Evolutionary conservation across 1,284 basidiomycete genomes (phyloP).

Genomic region (Gymnopus androsaceus): DNA sequence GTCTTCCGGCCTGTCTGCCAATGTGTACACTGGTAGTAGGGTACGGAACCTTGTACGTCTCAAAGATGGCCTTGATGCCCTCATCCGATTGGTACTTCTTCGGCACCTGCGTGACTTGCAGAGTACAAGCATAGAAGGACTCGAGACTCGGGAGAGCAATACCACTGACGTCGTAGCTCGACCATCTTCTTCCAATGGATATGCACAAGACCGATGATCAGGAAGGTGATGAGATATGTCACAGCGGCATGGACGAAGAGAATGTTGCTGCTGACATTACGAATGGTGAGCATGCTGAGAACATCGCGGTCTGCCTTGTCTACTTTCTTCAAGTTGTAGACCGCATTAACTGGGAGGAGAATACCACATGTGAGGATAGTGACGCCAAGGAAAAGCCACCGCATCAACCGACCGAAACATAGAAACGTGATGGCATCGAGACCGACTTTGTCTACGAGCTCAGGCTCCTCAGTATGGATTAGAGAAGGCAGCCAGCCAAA

Average conservation of each 20-base stretch:
- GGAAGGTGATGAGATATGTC: conserved; percentile 71
- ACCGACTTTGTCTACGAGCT: conserved; percentile 88
- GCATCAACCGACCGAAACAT: conserved; percentile 87
- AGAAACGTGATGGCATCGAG: conserved; percentile 94
- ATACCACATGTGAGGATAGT: conserved; percentile 71
- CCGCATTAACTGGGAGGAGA: conserved; percentile 79
- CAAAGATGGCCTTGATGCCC: conserved; percentile 73
- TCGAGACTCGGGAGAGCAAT: conserved; percentile 75
- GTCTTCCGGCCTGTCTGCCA: conserved; percentile 70
- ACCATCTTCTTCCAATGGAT: conserved; percentile 78
- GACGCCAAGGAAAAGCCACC: conserved; percentile 74
- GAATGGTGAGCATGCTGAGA: conserved; percentile 79
- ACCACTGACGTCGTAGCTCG: conserved; percentile 66
- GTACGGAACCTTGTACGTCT: conserved; percentile 75
- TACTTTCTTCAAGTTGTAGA: conserved; percentile 68
- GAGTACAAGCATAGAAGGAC: conserved; percentile 79
- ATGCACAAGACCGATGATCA: conserved; percentile 68
- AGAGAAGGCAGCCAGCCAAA: conserved; percentile 91
- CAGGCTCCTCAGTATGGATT: conserved; percentile 80
- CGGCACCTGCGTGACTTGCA: conserved; percentile 73
- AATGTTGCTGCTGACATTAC: conserved; percentile 65
- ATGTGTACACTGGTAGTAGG: conserved; percentile 85
- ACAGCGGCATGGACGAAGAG: conserved; percentile 78
- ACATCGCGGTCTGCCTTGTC: conserved; percentile 50
- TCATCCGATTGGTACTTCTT: conserved; percentile 78